These are phyloP conservation scores for Neurospora pannonica DNA, from an alignment of 495 filamentous ascomycete genomes.

Conservation along the genomic window DNA sequence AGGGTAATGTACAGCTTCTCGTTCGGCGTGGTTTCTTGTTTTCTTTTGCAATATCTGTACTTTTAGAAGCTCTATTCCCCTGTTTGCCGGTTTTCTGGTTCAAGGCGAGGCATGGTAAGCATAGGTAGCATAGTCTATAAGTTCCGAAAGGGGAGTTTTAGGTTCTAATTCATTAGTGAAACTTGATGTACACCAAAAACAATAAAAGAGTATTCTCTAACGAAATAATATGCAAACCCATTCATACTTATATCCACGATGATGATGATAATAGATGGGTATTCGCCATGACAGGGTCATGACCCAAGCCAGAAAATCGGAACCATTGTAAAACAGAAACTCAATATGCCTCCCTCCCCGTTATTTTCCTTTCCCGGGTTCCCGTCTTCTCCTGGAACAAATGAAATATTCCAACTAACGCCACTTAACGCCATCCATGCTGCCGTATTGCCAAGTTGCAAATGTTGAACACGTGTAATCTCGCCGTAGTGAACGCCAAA, in stretches of 20 bases:
- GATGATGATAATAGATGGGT: no score
- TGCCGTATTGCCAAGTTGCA: no score
- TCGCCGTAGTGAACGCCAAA: not conserved
- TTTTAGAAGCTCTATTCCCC: not conserved
- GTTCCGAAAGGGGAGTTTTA: not conserved
- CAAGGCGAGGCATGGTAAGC: not conserved
- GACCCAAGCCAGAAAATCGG: no score
- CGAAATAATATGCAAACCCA: no score
- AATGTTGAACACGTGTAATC: no score
- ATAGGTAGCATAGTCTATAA: not conserved
- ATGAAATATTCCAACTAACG: not conserved
- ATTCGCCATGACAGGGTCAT: no score
- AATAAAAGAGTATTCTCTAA: no score
- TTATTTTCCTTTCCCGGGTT: not conserved
- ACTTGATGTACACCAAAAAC: no score
- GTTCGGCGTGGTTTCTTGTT: not conserved
- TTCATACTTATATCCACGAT: no score
- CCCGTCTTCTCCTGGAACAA: not conserved
- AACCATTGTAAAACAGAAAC: no score
- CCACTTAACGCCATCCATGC: no score
- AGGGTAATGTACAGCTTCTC: not conserved
- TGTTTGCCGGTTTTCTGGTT: not conserved
- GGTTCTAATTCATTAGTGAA: not conserved
- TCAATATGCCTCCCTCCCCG: not conserved
- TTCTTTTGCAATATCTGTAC: not conserved